These are phyloP conservation scores for Mortierella hygrophila DNA, from an alignment of 192 early-diverging fungal species.

Conservation along the genomic window DNA sequence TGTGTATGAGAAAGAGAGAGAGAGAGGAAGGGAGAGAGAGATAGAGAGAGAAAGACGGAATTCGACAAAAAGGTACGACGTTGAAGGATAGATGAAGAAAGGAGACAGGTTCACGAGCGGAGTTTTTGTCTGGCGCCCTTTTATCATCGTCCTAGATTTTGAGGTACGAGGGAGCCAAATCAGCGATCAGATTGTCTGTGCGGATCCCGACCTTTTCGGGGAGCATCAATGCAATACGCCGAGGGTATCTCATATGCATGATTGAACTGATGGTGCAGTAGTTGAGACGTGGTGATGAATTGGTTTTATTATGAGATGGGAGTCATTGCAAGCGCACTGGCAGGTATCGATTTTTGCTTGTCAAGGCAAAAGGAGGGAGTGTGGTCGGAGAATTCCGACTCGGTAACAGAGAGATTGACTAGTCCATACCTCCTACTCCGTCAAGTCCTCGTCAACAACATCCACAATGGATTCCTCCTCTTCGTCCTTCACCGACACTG, in stretches of 20 bases:
- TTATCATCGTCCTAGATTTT: background rate
- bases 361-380: background rate
- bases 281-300: background rate
- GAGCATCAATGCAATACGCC: too few species aligned
- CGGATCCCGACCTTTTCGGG: too few species aligned
- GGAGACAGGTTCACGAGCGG: background rate
- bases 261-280: too few species aligned
- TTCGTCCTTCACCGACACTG: slow-evolving; percentile 41
- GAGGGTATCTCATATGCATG: too few species aligned
- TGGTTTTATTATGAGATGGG: background rate
- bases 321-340: background rate
- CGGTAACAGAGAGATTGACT: background rate
- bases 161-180: background rate
- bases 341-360: background rate
- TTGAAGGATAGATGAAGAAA: background rate
- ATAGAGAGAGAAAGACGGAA: background rate
- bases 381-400: background rate
- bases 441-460: slow-evolving; percentile 23
- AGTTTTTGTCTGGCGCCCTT: background rate
- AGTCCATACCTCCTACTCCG: background rate
- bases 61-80: background rate
- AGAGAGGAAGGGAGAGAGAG: background rate
- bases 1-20: background rate
- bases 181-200: background rate
- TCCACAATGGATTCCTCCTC: slow-evolving; percentile 22